phyloP scores from a whole-genome alignment of 2,329 filamentous ascomycete species.

The Penicillium sp. region DNA sequence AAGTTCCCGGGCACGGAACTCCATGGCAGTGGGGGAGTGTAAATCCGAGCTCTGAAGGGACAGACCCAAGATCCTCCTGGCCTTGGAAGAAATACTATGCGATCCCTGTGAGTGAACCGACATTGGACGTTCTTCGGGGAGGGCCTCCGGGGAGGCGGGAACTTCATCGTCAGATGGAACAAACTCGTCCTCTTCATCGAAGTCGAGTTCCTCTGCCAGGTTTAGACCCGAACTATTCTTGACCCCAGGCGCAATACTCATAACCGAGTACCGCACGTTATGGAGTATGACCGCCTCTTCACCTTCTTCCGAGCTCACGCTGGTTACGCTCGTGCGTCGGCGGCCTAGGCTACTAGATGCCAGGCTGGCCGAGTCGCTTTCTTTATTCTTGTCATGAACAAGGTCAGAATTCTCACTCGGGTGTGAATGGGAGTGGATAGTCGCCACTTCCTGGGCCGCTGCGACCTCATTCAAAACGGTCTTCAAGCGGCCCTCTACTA shows the following conservation, averaged over 20 bases:
- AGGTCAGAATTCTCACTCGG: slow-evolving; percentile 61
- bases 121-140: slow-evolving; percentile 44
- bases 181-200: slow-evolving; percentile 71
- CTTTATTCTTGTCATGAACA: slow-evolving; percentile 58
- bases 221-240: slow-evolving; percentile 65
- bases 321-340: slow-evolving; percentile 59
- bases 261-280: slow-evolving; percentile 68
- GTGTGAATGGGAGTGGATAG: slow-evolving; percentile 28
- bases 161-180: slow-evolving; percentile 67
- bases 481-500: slow-evolving; percentile 85
- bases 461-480: slow-evolving; percentile 79
- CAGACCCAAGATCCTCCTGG: slow-evolving; percentile 46
- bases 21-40: slow-evolving; percentile 25
- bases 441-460: slow-evolving; percentile 35
- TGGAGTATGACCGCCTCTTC: slow-evolving; percentile 49
- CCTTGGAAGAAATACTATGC: slow-evolving; percentile 38
- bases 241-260: slow-evolving; percentile 56
- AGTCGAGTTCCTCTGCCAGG: slow-evolving; percentile 85
- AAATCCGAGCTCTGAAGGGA: slow-evolving; percentile 33
- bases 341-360: slow-evolving; percentile 63
- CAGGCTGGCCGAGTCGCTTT: slow-evolving; percentile 69
- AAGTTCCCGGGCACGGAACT: slow-evolving; percentile 24
- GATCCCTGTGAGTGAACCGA: slow-evolving; percentile 42
- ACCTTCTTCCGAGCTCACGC: slow-evolving; percentile 49
- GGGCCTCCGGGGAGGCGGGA: slow-evolving; percentile 48